These are phyloP conservation scores for Volvox reticuliferus DNA, from an alignment of 139 green algal genomes.

Conservation along the genomic window DNA sequence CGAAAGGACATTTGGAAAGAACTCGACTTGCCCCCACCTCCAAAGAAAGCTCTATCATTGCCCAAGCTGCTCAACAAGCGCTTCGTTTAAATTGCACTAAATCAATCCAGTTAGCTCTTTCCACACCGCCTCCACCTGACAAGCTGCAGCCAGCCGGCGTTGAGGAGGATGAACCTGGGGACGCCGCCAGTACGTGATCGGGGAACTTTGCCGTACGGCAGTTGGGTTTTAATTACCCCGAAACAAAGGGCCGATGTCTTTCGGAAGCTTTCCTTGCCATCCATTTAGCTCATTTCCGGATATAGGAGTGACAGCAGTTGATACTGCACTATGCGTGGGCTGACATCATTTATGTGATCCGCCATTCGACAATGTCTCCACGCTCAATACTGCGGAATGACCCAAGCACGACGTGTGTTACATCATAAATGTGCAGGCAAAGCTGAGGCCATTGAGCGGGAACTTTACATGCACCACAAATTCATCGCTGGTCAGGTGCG, in stretches of 20 bases:
- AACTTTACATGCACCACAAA: constrained; percentile 13
- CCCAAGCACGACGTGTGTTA: no score
- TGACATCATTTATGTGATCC: no score
- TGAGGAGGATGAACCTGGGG: neutral
- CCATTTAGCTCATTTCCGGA: no score
- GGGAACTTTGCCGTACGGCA: no score
- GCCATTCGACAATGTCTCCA: no score
- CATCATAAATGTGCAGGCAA: neutral
- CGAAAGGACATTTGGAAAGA: constrained; percentile 17
- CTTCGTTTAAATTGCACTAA: neutral
- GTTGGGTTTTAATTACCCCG: no score
- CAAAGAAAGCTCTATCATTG: neutral
- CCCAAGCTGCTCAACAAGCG: neutral
- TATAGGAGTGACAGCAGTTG: no score
- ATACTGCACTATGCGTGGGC: no score
- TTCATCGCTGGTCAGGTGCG: constrained; percentile 3
- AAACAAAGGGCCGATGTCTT: no score
- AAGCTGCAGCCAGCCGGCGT: neutral
- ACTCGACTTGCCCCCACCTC: neutral
- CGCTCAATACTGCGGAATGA: no score
- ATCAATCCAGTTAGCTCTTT: neutral
- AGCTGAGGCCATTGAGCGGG: neutral
- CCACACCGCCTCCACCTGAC: neutral
- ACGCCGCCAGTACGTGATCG: neutral
- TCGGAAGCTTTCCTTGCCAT: no score